Evolutionary conservation across 352 stramenopile species (phyloP).

Genomic region (Salisapilia sapeloensis): DNA sequence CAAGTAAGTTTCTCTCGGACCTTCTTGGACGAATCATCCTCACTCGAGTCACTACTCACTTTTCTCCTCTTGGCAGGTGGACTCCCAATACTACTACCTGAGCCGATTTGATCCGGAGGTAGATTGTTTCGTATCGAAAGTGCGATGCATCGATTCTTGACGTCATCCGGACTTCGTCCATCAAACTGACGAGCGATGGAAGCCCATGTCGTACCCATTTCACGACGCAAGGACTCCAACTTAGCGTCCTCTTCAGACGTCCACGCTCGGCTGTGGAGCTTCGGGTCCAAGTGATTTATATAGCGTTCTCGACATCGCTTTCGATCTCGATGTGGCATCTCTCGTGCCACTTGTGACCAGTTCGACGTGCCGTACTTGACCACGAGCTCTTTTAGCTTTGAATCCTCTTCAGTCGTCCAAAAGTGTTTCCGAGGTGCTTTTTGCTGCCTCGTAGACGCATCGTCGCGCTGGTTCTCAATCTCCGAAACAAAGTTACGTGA

Average conservation of each 20-base stretch:
- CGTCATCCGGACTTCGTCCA: conserved; percentile 23
- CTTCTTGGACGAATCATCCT: too few species aligned
- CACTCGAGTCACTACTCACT: too few species aligned
- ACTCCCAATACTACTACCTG: too few species aligned
- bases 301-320: conserved; percentile 64
- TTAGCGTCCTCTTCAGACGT: conserved; percentile 20
- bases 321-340: conserved; percentile 25
- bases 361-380: conserved; percentile 7
- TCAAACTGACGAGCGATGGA: conserved; percentile 11
- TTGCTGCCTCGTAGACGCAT: background rate
- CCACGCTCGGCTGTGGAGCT: conserved; percentile 15
- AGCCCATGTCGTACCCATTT: conserved; percentile 15
- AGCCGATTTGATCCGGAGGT: too few species aligned
- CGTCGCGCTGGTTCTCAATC: too few species aligned
- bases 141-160: conserved; percentile 30
- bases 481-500: too few species aligned
- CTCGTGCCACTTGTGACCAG: conserved; percentile 18
- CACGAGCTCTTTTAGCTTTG: conserved; percentile 21
- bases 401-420: conserved; percentile 36
- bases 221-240: conserved; percentile 12
- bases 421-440: conserved; percentile 2
- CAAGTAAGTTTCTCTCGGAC: conserved; percentile 45
- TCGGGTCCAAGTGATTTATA: conserved; percentile 40
- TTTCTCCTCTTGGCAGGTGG: too few species aligned
- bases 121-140: too few species aligned